These are phyloP conservation scores for Coemansia sp. DNA, from an alignment of 192 early-diverging fungal species.

Conservation along the genomic window DNA sequence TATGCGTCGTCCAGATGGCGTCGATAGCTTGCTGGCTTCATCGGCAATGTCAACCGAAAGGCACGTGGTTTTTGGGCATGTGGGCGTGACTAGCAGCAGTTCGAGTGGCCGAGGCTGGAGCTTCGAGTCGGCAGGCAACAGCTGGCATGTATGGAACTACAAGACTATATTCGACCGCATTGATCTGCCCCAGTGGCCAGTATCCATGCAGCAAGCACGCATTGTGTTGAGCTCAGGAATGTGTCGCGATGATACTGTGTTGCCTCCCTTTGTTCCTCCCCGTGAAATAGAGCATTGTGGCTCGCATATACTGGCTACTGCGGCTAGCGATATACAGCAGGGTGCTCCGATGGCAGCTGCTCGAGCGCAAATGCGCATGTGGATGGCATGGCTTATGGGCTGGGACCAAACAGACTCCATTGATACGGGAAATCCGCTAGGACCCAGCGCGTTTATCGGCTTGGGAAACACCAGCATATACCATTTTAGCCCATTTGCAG, in stretches of 20 bases:
- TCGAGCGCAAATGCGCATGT: constrained; percentile 34
- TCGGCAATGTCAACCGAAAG: constrained; percentile 18
- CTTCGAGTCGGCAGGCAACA: constrained; percentile 23
- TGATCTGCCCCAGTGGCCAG: constrained; percentile 44
- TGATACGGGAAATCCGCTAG: background rate
- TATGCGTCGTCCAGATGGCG: constrained; percentile 19
- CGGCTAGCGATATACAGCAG: background rate
- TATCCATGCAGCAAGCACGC: constrained; percentile 28
- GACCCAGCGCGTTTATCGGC: constrained; percentile 29
- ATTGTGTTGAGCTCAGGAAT: constrained; percentile 34
- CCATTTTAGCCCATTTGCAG: constrained; percentile 26
- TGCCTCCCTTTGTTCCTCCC: constrained; percentile 41
- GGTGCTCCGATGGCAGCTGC: constrained; percentile 7
- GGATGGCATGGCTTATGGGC: constrained; percentile 38
- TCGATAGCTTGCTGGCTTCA: background rate
- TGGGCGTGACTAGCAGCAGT: constrained; percentile 18
- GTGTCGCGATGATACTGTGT: constrained; percentile 32
- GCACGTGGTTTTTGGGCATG: constrained; percentile 41
- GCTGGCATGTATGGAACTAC: constrained; percentile 48
- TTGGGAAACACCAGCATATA: constrained; percentile 36
- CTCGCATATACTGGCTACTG: constrained; percentile 29
- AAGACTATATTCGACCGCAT: constrained; percentile 23
- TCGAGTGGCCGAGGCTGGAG: constrained; percentile 17
- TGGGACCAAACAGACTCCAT: background rate
- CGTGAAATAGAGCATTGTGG: constrained; percentile 40